Base-by-base conservation (phyloP, 2,329 filamentous ascomycete genomes). In the Ramularia endophylla region DNA sequence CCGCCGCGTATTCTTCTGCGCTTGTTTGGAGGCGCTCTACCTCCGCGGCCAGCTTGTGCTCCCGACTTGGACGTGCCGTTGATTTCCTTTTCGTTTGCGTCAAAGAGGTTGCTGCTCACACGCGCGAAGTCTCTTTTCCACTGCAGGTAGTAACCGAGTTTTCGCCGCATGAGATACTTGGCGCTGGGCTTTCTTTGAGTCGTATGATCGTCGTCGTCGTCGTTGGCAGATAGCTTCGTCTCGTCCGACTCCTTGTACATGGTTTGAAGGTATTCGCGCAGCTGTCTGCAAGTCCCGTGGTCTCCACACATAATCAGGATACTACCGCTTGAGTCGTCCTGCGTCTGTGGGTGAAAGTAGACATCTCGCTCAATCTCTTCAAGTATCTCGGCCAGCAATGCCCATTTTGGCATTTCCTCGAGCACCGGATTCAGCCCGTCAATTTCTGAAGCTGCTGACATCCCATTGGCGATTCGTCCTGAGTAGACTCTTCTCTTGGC, bases 291-390 rank as follows among this genome's bases (percentile, higher is more conserved):
- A 7, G 87, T 94, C 41, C 81, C 80, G 42, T 85, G 80, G 56
- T 94, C 90, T 18, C 83, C 83, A 59, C 90, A 97, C 92, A 98
- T 97, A 61, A 98, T 87, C 25, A 98, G 69, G 36, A 95, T 87
- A 2, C 86, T 87, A n/a, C 86, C 85, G 58, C 88, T 94, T 0
- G 88, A 94, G 55, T 88, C 86, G 61, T 92, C 87, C 41, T 78
- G 74, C n/a, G 74, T 67, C 7, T 73, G 69, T 5, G 87, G 84
- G 48, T 94, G 89, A 57, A 94, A 83, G 61, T 94, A 92, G 12
- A 87, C 73, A 57, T 95, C 89, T 39, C 83, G 79, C 57, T 97
- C 92, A 53, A 98, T 95, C 64, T 98, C 92, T 49, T 90, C 83
- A 4, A 98, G 68, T 1, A 95, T 82, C 42, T 95, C 88, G n/a